phyloP scores from a whole-genome alignment of 495 filamentous ascomycete species.

The Penicillium waksmanii region DNA sequence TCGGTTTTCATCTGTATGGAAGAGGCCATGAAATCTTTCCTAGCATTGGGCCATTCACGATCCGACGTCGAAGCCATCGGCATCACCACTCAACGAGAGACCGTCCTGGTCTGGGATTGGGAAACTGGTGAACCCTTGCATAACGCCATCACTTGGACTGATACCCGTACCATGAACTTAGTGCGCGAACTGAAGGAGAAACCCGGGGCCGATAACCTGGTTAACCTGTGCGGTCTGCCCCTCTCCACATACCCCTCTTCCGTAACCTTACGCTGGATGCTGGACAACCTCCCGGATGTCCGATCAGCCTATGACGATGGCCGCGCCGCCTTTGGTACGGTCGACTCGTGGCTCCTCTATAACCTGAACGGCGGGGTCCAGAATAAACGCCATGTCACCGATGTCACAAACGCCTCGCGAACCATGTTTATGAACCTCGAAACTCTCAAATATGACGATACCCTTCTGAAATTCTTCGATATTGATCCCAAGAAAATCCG shows the following conservation, averaged over 20 bases:
- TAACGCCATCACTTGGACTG: constrained; percentile 93
- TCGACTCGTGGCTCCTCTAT: constrained; percentile 91
- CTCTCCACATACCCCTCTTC: constrained; percentile 94
- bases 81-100: constrained; percentile 95
- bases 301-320: constrained; percentile 78
- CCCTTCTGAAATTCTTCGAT: constrained; percentile 79
- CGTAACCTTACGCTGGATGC: constrained; percentile 85
- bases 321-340: constrained; percentile 86
- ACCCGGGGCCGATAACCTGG: constrained; percentile 68
- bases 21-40: constrained; percentile 73
- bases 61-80: constrained; percentile 83
- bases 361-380: constrained; percentile 83
- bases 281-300: constrained; percentile 72
- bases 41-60: constrained; percentile 68
- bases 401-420: constrained; percentile 88
- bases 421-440: constrained; percentile 98
- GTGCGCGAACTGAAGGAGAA: constrained; percentile 79
- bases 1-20: constrained; percentile 88
- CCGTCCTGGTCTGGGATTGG: constrained; percentile 87
- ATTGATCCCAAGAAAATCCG: constrained; percentile 74
- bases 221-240: constrained; percentile 80
- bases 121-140: constrained; percentile 83
- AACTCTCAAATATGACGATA: constrained; percentile 83
- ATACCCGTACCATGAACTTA: constrained; percentile 79
- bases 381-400: constrained; percentile 76